Evolutionary conservation across 2,329 filamentous ascomycete genomes (phyloP).

Genomic region (Juglanconis juglandina): DNA sequence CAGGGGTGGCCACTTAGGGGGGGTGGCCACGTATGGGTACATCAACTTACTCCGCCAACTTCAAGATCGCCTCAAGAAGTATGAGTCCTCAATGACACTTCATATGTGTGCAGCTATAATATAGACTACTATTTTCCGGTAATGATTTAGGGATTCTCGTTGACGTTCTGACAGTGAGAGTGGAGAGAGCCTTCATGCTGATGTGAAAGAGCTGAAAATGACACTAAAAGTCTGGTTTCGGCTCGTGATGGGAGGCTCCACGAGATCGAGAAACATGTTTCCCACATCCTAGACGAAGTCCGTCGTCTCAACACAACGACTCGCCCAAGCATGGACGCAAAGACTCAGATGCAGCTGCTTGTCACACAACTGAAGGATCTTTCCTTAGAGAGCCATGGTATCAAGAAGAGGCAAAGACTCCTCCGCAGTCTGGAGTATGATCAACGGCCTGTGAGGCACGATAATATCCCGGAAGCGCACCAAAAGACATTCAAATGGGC

Average conservation of each 20-base stretch:
- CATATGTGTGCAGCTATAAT: not conserved
- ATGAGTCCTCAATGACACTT: not conserved
- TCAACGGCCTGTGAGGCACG: not conserved
- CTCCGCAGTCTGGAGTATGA: not conserved
- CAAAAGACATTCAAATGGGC: slow-evolving; percentile 3
- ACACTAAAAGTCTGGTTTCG: no score
- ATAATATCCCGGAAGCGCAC: not conserved
- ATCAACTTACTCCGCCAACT: not conserved
- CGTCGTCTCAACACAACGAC: no score
- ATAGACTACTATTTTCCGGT: no score
- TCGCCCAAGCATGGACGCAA: no score
- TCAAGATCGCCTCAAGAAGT: not conserved
- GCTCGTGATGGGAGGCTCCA: no score
- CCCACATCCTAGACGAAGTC: no score
- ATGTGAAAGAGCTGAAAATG: no score
- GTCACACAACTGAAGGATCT: not conserved
- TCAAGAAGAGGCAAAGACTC: not conserved
- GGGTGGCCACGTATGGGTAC: no score
- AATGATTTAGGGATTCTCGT: not conserved
- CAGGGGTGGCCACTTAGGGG: no score
- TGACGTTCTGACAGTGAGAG: no score
- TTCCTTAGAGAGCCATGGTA: not conserved
- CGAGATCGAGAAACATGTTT: no score
- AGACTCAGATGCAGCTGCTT: not conserved
- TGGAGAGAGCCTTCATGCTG: no score